These are phyloP conservation scores for Fusarium chaquense DNA, from an alignment of 2,329 filamentous ascomycete genomes.

Conservation along the genomic window DNA sequence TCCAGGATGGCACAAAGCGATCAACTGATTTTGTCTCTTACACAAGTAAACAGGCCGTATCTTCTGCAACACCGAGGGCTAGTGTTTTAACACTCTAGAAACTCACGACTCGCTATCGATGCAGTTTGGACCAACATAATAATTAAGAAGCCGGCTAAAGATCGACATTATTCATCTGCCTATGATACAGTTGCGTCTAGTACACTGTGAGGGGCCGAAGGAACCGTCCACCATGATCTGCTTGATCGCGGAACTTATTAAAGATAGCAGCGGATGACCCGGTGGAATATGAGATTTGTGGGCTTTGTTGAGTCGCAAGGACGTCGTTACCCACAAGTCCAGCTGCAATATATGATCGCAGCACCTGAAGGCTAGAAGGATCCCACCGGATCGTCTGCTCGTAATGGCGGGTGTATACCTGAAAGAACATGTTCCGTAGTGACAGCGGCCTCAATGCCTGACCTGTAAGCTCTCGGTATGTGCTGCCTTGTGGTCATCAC, in stretches of 20 bases:
- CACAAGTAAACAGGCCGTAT: too few relatives aligned
- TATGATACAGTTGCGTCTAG: conserved; percentile 16
- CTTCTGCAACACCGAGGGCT: background rate
- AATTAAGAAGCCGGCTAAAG: conserved; percentile 7
- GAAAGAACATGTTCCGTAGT: background rate
- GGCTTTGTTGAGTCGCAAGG: background rate
- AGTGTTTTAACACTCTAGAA: conserved; percentile 8
- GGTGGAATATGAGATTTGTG: background rate
- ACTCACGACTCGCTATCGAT: background rate
- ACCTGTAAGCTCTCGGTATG: background rate
- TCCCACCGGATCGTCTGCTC: background rate
- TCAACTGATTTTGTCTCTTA: too few relatives aligned
- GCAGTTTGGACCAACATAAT: conserved; percentile 30
- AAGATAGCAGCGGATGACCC: conserved; percentile 18
- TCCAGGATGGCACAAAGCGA: too few relatives aligned
- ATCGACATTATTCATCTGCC: conserved; percentile 21
- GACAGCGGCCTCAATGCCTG: background rate
- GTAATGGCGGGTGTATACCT: background rate
- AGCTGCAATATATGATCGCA: background rate
- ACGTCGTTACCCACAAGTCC: background rate
- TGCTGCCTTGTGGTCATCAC: background rate
- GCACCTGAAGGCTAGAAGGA: background rate
- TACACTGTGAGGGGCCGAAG: conserved; percentile 36
- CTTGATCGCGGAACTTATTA: conserved; percentile 7
- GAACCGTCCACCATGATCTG: conserved; percentile 7